Conservation (phyloP, 768 basidiomycete species). For the Hebeloma cylindrosporum region DNA sequence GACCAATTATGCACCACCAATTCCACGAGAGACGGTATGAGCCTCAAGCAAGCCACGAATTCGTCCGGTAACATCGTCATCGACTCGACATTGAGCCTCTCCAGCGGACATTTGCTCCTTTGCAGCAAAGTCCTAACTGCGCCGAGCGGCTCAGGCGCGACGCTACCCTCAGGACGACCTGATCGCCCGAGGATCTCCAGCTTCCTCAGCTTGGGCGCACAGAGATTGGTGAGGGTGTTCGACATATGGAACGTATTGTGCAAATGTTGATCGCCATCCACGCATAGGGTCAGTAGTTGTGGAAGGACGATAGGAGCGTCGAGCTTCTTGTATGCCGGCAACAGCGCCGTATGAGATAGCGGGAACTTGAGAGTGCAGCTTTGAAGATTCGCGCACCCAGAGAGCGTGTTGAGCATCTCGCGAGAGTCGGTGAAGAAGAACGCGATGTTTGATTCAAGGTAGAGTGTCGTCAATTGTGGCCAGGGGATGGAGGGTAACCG, state of each 20-base stretch:
- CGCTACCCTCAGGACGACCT: conserved; percentile 17
- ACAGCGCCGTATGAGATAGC: conserved; percentile 21
- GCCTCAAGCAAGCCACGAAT: conserved; percentile 24
- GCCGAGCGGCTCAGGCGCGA: conserved; percentile 21
- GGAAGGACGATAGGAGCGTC: conserved; percentile 22
- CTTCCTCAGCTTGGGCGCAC: conserved; percentile 23
- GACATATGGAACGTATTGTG: conserved; percentile 30
- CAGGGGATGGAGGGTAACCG: conserved; percentile 27
- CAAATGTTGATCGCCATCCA: conserved; percentile 31
- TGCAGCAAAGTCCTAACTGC: conserved; percentile 22
- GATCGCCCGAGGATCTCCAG: conserved; percentile 28
- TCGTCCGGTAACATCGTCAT: conserved; percentile 22
- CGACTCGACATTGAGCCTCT: conserved; percentile 26
- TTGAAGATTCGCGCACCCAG: conserved; percentile 18
- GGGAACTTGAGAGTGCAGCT: conserved; percentile 31
- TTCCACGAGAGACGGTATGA: conserved; percentile 22
- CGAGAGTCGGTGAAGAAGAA: conserved; percentile 27
- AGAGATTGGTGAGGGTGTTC: conserved; percentile 24
- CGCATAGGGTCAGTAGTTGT: conserved; percentile 22
- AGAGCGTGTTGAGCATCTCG: conserved; percentile 26
- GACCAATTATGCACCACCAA: conserved; percentile 28
- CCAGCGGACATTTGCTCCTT: conserved; percentile 24
- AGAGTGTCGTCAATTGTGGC: conserved; percentile 24
- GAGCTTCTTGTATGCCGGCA: conserved; percentile 19
- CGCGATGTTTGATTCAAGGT: conserved; percentile 29